These are phyloP conservation scores for Ilyonectria sp. DNA, from an alignment of 2,329 filamentous ascomycete genomes.

Conservation along the genomic window DNA sequence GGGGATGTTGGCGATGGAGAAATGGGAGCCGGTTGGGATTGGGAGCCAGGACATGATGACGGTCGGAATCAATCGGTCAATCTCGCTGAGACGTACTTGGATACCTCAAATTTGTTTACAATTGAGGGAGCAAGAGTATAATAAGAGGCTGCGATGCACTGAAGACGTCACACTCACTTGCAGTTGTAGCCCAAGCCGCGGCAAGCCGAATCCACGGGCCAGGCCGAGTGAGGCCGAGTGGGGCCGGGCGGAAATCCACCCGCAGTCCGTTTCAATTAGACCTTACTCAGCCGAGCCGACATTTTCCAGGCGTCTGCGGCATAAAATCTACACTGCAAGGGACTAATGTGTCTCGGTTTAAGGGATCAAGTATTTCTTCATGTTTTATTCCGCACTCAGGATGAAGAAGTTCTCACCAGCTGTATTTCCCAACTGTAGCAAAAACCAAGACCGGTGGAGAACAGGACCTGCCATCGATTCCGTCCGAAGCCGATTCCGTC, in stretches of 20 bases:
- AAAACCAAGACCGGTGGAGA: no score
- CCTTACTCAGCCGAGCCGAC: background rate
- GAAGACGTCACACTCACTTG: conserved; percentile 25
- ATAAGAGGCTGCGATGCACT: background rate
- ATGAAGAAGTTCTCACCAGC: background rate
- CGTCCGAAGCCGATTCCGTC: no score
- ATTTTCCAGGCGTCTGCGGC: background rate
- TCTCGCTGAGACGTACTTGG: background rate
- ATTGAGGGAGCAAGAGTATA: background rate
- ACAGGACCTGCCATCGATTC: no score
- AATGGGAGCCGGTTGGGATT: conserved; percentile 52
- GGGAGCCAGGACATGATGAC: conserved; percentile 50
- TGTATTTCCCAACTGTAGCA: no score
- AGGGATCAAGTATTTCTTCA: background rate
- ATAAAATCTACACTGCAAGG: background rate
- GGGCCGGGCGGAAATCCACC: conserved; percentile 33
- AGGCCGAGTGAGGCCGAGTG: conserved; percentile 11
- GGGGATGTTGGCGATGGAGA: conserved; percentile 81
- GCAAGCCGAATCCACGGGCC: conserved; percentile 22
- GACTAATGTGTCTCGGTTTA: background rate
- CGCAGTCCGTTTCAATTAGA: conserved; percentile 12
- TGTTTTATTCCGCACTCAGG: background rate
- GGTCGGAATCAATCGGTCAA: background rate
- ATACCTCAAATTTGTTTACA: background rate
- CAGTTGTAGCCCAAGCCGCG: conserved; percentile 12